phyloP scores from a whole-genome alignment of 2,329 filamentous ascomycete species.

The Talaromyces sp. region DNA sequence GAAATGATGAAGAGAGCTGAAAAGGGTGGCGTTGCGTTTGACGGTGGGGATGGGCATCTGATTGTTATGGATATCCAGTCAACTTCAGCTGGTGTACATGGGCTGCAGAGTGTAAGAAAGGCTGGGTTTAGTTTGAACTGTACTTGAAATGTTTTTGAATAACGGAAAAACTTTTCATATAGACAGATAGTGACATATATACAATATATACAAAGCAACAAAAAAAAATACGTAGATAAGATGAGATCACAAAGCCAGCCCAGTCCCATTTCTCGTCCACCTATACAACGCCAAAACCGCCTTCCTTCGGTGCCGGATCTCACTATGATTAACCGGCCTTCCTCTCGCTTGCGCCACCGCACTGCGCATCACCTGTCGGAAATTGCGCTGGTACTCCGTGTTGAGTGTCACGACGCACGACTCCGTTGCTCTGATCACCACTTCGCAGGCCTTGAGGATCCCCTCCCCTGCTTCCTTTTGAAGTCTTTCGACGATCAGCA shows the following conservation, averaged over 20 bases:
- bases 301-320: slow-evolving; percentile 77
- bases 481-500: slow-evolving; percentile 85
- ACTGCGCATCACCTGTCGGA: slow-evolving; percentile 91
- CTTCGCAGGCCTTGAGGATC: slow-evolving; percentile 85
- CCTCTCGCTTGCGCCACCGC: slow-evolving; percentile 83
- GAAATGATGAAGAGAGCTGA: slow-evolving; percentile 37
- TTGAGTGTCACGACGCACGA: slow-evolving; percentile 88
- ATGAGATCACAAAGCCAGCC: slow-evolving; percentile 56
- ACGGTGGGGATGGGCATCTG: slow-evolving; percentile 39
- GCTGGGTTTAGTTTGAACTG: slow-evolving; percentile 14
- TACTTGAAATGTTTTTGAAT: neutral
- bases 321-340: slow-evolving; percentile 76
- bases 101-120: neutral
- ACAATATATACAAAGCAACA: neutral
- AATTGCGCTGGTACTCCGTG: slow-evolving; percentile 93
- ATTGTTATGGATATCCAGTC: slow-evolving; percentile 27
- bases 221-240: slow-evolving; percentile 16
- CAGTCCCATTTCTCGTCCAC: slow-evolving; percentile 88
- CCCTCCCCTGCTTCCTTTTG: slow-evolving; percentile 80
- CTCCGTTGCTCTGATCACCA: slow-evolving; percentile 86
- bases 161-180: neutral
- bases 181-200: neutral
- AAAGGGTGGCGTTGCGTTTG: slow-evolving; percentile 41
- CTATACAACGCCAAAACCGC: slow-evolving; percentile 82
- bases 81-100: neutral